phyloP scores from a whole-genome alignment of 176 grass and related monocot species.

The Carex scoparia region DNA sequence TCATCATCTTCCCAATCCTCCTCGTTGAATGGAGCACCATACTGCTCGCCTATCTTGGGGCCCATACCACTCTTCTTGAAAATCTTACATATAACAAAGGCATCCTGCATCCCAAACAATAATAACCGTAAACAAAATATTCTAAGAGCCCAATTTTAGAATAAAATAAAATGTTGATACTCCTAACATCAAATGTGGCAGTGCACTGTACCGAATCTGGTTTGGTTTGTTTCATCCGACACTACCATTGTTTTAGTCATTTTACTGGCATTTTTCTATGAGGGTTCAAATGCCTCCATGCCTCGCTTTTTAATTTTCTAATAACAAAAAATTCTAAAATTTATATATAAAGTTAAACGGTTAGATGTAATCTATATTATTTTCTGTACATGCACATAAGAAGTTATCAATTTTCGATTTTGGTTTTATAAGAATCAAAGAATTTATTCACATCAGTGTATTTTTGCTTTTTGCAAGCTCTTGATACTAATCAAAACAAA shows the following conservation, averaged over 20 bases:
- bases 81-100: conserved; percentile 82
- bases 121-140: neutral
- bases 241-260: neutral
- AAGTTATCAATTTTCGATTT: too few relatives aligned
- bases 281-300: too few relatives aligned
- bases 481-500: too few relatives aligned
- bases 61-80: conserved; percentile 94
- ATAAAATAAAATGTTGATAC: neutral
- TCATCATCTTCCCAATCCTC: conserved; percentile 68
- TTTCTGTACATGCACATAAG: too few relatives aligned
- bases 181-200: neutral
- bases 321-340: too few relatives aligned
- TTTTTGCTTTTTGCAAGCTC: too few relatives aligned
- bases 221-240: neutral
- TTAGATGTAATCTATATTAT: too few relatives aligned
- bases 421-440: too few relatives aligned
- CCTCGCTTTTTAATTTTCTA: too few relatives aligned
- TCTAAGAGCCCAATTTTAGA: neutral
- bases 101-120: conserved; percentile 38
- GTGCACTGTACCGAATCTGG: neutral
- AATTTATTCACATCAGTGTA: too few relatives aligned
- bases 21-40: conserved; percentile 92
- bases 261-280: neutral
- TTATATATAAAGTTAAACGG: too few relatives aligned
- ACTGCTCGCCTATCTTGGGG: conserved; percentile 90